Conservation (phyloP, 768 basidiomycete species). For the Trametes gibbosa region DNA sequence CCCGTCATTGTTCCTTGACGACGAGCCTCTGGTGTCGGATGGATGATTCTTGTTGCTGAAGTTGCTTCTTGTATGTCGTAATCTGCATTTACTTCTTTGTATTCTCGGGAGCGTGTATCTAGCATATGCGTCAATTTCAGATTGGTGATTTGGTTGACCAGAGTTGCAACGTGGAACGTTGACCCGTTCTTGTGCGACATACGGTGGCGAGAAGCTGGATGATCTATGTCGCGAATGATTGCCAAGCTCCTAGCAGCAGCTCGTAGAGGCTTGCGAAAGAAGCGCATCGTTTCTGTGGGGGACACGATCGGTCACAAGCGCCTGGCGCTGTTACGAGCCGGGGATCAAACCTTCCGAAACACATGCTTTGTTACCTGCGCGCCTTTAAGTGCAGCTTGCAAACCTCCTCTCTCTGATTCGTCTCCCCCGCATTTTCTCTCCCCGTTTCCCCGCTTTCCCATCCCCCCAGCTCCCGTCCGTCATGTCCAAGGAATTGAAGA, state of each 20-base stretch:
- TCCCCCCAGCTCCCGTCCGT: background rate
- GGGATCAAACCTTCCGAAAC: conserved; percentile 16
- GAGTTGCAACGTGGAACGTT: no score
- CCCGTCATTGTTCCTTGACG: conserved; percentile 18
- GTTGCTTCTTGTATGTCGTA: background rate
- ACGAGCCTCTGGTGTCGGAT: background rate
- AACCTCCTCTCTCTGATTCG: conserved; percentile 12
- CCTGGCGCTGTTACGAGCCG: conserved; percentile 7
- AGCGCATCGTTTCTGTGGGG: background rate
- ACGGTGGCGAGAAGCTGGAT: no score
- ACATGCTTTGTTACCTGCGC: conserved; percentile 11
- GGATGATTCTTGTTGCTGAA: background rate
- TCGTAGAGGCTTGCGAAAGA: background rate
- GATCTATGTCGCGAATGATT: no score
- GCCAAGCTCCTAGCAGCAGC: no score
- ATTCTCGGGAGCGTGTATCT: background rate
- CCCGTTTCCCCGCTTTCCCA: background rate
- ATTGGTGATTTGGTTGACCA: no score
- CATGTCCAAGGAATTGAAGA: conserved; percentile 37
- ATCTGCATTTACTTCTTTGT: background rate
- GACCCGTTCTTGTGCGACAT: no score
- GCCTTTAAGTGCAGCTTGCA: conserved; percentile 1
- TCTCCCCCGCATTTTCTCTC: conserved; percentile 1
- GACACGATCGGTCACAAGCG: conserved; percentile 13
- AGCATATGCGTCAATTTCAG: no score